Evolutionary conservation across 257 asterid genomes (phyloP), one percentile per base, ranked within the genome.

Genomic region (Nicotiana benthamiana): DNA sequence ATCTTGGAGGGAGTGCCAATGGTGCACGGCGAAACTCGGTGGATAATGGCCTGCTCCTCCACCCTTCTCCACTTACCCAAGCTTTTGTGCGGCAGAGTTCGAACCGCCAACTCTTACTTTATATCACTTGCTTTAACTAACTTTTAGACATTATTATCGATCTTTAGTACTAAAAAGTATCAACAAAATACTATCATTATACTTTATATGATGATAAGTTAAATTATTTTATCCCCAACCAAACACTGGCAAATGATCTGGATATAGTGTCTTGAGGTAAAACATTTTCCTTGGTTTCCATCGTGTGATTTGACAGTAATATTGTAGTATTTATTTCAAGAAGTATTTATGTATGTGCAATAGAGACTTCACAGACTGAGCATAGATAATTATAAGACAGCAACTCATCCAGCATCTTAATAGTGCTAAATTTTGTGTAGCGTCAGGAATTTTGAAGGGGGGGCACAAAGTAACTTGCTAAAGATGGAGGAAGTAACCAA

Each of bases 401-500:
- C 17, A 60, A 60, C 16, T 22, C 17, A 60, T 60, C 32, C 65
- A 22, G 65, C 65, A 60, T 22, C 28, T 60, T 9, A 57, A 67
- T 26, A 70, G 77, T 43, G 13, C 76, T 64, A 27, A 20, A n/a
- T 70, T 46, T 81, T n/a, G 17, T 80, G 48, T 20, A 1, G 60
- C 32, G 4, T 60, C 80, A 82, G 77, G 75, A 36, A 80, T 32
- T 80, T 80, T 75, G 46, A 63, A 77, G 76, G 84, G 78, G 86
- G 79, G 53, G 75, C 75, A 76, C 59, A 68, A 79, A 74, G 10
- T 52, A 75, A 40, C 78, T 40, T n/a, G 52, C 13, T n/a, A 75
- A 72, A 84, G 86, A 94, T 94, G 98, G 97, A 64, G 59, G 93
- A 89, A 87, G 34, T 94, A 17, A 93, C 98, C 77, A 94, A 94